Percentiles rank a stretch among this genome's conserved stretches.
Evolutionary conservation across 2,329 filamentous ascomycete species (phyloP).

Genomic region (Penicillium sp.): DNA sequence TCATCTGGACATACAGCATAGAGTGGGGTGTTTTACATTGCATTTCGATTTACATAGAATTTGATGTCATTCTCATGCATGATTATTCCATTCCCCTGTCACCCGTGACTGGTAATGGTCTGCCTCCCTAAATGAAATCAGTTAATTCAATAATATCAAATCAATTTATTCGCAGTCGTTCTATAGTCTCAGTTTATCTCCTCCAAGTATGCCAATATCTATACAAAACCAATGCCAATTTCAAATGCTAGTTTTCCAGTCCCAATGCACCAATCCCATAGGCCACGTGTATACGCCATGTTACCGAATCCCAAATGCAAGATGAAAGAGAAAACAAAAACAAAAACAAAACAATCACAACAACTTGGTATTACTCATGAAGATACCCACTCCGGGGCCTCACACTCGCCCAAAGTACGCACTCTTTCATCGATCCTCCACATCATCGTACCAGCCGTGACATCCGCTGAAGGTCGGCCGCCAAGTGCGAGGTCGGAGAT

Average conservation of each 20-base stretch:
- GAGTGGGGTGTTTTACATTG: background rate
- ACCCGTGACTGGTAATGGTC: background rate
- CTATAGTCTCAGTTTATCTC: background rate
- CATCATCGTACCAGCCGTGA: conserved; percentile 21
- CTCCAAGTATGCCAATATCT: background rate
- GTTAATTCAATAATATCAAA: background rate
- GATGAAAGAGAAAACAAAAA: background rate
- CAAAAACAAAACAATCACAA: background rate
- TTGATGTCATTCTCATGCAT: background rate
- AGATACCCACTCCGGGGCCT: conserved; percentile 10
- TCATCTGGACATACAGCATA: background rate
- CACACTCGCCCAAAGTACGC: conserved; percentile 8
- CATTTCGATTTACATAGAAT: background rate
- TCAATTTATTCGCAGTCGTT: background rate
- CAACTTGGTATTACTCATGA: background rate
- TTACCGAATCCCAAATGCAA: background rate
- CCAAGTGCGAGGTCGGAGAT: conserved; percentile 14
- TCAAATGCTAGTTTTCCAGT: background rate
- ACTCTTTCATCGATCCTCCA: conserved; percentile 23
- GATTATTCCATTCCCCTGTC: background rate
- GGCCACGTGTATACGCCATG: background rate
- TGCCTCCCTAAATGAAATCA: too few species aligned
- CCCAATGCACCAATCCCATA: conserved; percentile 2
- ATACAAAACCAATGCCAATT: background rate
- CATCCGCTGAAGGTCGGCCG: conserved; percentile 13